Conservation (phyloP, 352 stramenopile genomes). For the Phytophthora quininea region DNA sequence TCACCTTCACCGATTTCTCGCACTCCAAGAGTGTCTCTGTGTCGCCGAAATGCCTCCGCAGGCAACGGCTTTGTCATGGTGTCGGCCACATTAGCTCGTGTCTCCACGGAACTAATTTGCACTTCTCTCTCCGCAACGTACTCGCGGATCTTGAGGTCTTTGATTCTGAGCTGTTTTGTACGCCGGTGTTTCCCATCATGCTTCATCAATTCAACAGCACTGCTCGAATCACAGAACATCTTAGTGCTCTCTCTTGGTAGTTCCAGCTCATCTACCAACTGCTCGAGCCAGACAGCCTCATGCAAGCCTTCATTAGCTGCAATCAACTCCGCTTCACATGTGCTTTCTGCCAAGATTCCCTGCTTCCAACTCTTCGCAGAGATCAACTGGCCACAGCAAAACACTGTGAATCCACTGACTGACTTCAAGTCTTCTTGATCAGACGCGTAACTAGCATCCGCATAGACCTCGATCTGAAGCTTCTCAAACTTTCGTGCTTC, state of each 20-base stretch:
- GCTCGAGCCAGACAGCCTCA: constrained; percentile 14
- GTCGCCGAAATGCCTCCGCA: constrained; percentile 9
- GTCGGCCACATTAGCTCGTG: constrained; percentile 14
- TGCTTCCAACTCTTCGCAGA: constrained; percentile 20
- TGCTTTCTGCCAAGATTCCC: constrained; percentile 17
- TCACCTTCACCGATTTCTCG: not conserved
- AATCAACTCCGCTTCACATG: constrained; percentile 13
- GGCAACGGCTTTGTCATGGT: constrained; percentile 16
- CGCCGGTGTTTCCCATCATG: constrained; percentile 20
- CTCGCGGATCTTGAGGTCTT: constrained; percentile 23
- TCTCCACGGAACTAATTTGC: constrained; percentile 9
- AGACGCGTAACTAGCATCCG: constrained; percentile 21
- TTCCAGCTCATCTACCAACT: constrained; percentile 7
- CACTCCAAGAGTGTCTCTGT: constrained; percentile 14
- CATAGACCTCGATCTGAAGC: constrained; percentile 20
- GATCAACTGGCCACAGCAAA: constrained; percentile 23
- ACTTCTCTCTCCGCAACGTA: constrained; percentile 15
- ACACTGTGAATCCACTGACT: constrained; percentile 18
- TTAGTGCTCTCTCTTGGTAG: constrained; percentile 6
- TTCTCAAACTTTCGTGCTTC: constrained; percentile 10
- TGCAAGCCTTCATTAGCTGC: constrained; percentile 6
- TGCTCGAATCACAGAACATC: constrained; percentile 10
- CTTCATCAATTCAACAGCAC: constrained; percentile 18
- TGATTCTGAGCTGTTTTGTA: constrained; percentile 20
- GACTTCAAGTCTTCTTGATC: constrained; percentile 17